These are phyloP conservation scores for Exophiala sp. DNA, from an alignment of 2,329 filamentous ascomycete species.

Conservation along the genomic window DNA sequence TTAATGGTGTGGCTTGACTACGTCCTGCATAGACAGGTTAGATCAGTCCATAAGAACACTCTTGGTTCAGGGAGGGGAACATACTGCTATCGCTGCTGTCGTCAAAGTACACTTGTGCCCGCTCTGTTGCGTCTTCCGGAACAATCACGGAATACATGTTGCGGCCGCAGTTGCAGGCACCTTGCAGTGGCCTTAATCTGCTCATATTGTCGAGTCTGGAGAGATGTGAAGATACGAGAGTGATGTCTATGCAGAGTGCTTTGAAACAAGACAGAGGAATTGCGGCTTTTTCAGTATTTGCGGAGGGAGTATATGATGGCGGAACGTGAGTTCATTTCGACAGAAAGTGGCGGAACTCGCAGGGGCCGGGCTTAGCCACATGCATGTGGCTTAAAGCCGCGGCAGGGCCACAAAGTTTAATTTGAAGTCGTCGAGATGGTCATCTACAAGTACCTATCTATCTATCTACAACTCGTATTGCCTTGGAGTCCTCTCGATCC, in stretches of 20 bases:
- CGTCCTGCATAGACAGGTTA: slow-evolving; percentile 42
- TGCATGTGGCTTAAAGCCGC: not conserved
- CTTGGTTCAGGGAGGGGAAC: slow-evolving; percentile 34
- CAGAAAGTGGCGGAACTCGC: not conserved
- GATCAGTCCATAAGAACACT: not conserved
- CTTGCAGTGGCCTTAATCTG: slow-evolving; percentile 48
- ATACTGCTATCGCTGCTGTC: slow-evolving; percentile 64
- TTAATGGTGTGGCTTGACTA: slow-evolving; percentile 64
- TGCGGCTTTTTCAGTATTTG: not conserved
- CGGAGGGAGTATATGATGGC: not conserved
- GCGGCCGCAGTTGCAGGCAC: slow-evolving; percentile 77
- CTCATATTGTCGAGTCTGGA: slow-evolving; percentile 14
- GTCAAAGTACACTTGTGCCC: slow-evolving; percentile 69
- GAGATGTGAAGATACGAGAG: not conserved
- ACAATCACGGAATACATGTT: slow-evolving; percentile 73
- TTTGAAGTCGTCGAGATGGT: not conserved
- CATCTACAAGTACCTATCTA: too few relatives aligned
- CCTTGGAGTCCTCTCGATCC: not conserved
- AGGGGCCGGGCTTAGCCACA: not conserved
- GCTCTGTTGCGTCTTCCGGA: slow-evolving; percentile 52
- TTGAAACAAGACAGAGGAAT: not conserved
- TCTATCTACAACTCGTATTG: too few relatives aligned
- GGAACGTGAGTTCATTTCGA: not conserved
- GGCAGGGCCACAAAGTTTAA: not conserved
- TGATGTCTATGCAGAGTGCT: not conserved